Evolutionary conservation across 345 rosid species (phyloP).

Genomic region (Aquilaria malaccensis): DNA sequence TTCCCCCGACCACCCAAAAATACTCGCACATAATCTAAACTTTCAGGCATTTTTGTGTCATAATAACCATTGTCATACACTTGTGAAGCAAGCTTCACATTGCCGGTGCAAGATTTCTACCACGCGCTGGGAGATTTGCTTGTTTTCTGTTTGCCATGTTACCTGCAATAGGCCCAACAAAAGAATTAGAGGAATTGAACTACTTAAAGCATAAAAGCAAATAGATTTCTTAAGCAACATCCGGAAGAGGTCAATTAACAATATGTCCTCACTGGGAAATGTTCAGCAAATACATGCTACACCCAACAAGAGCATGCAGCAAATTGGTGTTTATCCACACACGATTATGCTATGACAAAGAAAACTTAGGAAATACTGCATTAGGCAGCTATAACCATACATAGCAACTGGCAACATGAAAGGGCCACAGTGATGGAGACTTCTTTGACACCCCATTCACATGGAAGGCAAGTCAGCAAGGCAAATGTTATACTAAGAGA

Average conservation of each 20-base stretch:
- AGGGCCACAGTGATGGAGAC: background rate
- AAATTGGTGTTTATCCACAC: no score
- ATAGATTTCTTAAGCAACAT: background rate
- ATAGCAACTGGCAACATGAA: background rate
- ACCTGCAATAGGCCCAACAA: conserved; percentile 22
- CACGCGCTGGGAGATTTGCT: conserved; percentile 10
- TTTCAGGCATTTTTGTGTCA: no score
- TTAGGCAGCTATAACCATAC: background rate
- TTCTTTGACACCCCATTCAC: background rate
- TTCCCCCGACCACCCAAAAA: no score
- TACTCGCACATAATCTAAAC: no score
- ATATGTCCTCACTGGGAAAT: background rate
- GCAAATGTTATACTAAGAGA: background rate
- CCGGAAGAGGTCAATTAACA: no score
- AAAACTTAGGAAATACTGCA: no score
- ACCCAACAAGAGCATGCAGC: background rate
- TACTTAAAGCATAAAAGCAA: background rate
- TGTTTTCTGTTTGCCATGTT: conserved; percentile 15
- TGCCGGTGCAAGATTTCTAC: conserved; percentile 19
- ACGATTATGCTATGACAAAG: no score
- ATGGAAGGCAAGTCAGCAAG: background rate
- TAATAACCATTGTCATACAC: no score
- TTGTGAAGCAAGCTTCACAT: conserved; percentile 7
- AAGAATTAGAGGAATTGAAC: background rate
- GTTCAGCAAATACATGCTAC: background rate